These are phyloP conservation scores for Suillus ampliporus DNA, from an alignment of 768 basidiomycete species.

Conservation along the genomic window DNA sequence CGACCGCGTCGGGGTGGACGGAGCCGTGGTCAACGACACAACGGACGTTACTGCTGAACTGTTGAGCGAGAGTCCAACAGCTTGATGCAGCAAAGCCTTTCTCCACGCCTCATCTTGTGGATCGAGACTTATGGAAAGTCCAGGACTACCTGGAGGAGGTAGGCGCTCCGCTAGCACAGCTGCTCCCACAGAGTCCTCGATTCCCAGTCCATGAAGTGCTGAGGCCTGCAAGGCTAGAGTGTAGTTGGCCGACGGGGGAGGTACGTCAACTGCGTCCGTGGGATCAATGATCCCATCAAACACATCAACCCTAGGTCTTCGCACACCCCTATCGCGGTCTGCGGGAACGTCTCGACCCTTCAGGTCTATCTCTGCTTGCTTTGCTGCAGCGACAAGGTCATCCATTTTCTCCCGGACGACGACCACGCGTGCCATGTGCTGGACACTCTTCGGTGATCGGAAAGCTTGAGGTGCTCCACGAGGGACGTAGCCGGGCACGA, in stretches of 20 bases:
- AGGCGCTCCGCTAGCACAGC: slow-evolving; percentile 75
- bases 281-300: slow-evolving; percentile 76
- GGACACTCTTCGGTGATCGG: slow-evolving; percentile 37
- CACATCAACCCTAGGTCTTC: slow-evolving; percentile 41
- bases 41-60: slow-evolving; percentile 54
- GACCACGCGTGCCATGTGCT: slow-evolving; percentile 67
- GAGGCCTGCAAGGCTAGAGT: slow-evolving; percentile 80
- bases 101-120: slow-evolving; percentile 73
- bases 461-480: slow-evolving; percentile 45
- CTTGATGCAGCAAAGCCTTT: slow-evolving; percentile 74
- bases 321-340: slow-evolving; percentile 50
- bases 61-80: slow-evolving; percentile 77
- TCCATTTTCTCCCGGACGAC: slow-evolving; percentile 85
- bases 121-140: slow-evolving; percentile 54
- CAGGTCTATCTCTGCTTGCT: slow-evolving; percentile 76
- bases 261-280: slow-evolving; percentile 82
- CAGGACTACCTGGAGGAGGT: slow-evolving; percentile 70
- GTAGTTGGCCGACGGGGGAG: slow-evolving; percentile 69
- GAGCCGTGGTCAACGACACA: slow-evolving; percentile 32
- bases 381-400: slow-evolving; percentile 71
- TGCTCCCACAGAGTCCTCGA: slow-evolving; percentile 76
- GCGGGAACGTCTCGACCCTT: slow-evolving; percentile 55
- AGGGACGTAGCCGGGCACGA: slow-evolving; percentile 46
- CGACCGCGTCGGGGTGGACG: slow-evolving; percentile 45
- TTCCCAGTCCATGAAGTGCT: slow-evolving; percentile 72